Evolutionary conservation across 164 flowering plant species (phyloP).

Genomic region (Pachysandra terminalis): DNA sequence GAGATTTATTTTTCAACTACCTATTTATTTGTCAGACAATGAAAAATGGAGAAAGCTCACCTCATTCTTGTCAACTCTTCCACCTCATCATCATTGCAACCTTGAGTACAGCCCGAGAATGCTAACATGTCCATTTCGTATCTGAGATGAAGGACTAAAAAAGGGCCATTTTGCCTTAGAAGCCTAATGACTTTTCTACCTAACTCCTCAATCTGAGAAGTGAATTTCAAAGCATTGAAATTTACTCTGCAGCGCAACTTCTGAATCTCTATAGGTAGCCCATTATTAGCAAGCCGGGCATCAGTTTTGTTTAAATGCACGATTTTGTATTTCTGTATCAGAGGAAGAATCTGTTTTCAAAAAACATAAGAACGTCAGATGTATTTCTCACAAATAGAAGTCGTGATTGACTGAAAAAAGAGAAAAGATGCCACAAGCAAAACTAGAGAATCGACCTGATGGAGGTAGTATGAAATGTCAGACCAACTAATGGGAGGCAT

Average conservation of each 20-base stretch:
- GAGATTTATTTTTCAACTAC: background rate
- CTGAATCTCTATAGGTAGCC: conserved; percentile 70
- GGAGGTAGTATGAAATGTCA: conserved; percentile 65
- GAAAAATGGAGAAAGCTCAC: conserved; percentile 29
- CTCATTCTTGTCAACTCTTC: conserved; percentile 95
- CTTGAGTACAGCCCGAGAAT: conserved; percentile 93
- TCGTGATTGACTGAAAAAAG: background rate
- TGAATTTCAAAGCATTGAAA: conserved; percentile 68
- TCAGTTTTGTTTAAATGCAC: conserved; percentile 88
- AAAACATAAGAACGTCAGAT: conserved; percentile 6
- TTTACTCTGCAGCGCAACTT: conserved; percentile 89
- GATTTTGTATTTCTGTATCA: conserved; percentile 72
- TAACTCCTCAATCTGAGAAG: conserved; percentile 83
- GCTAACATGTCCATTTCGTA: conserved; percentile 99
- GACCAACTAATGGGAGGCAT: conserved; percentile 98
- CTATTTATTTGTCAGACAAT: background rate
- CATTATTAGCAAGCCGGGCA: conserved; percentile 85
- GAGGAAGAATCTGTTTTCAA: conserved; percentile 71
- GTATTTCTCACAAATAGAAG: background rate
- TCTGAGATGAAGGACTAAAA: conserved; percentile 89
- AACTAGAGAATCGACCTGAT: conserved; percentile 42
- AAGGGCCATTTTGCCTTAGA: conserved; percentile 74
- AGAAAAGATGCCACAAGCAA: background rate
- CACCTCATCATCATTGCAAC: conserved; percentile 71
- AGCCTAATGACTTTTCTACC: conserved; percentile 69